Evolutionary conservation across 768 basidiomycete genomes (phyloP), one percentile per base, ranked within the genome.

Genomic region (Pleurotus tuber-regium): DNA sequence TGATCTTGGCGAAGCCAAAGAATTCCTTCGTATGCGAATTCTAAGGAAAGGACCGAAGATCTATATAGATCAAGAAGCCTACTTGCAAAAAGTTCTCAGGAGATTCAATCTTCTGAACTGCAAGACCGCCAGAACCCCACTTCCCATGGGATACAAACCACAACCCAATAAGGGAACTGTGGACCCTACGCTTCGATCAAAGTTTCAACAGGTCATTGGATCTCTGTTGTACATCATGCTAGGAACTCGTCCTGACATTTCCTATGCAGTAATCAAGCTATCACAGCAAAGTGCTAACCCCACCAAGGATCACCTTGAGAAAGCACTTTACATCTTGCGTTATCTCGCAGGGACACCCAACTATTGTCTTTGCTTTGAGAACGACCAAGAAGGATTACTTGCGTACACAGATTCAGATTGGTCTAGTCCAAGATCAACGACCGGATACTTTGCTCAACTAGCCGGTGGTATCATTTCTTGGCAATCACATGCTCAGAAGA

Each of bases 401-500:
- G 38, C 38, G 9, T 39, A 42, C 47, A 0, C 38, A 39, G 67
- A 70, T 48, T 40, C 65, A 0, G 64, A 66, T 51, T 63, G 50
- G 52, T 68, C 58, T 12, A 55, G 60, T 21, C 52, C 61, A 11
- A 35, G 55, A 4, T 66, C 67, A 0, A 60, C 65, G 6, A 62
- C 59, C 6, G 66, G 67, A 1, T 70, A 63, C 48, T 55, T 62
- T 9, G 66, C 64, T 48, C 56, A 61, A 18, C 36, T 65, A 7
- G 58, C 52, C 26, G 60, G 62, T 9, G 61, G 69, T 2, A 39
- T 58, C 1, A 56, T 72, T 8, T 58, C 62, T 18, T 73, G 71
- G 67, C 54, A 50, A 11, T 63, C 66, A 3, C 65, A 65, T 48
- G 60, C 61, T 28, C 72, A 74, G 54, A 46, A 55, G 2, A 61